A percentile compares a stretch with the other conserved stretches of the same genome.
Evolutionary conservation across 352 stramenopile genomes (phyloP).

Genomic region (Achlya hypogyna): DNA sequence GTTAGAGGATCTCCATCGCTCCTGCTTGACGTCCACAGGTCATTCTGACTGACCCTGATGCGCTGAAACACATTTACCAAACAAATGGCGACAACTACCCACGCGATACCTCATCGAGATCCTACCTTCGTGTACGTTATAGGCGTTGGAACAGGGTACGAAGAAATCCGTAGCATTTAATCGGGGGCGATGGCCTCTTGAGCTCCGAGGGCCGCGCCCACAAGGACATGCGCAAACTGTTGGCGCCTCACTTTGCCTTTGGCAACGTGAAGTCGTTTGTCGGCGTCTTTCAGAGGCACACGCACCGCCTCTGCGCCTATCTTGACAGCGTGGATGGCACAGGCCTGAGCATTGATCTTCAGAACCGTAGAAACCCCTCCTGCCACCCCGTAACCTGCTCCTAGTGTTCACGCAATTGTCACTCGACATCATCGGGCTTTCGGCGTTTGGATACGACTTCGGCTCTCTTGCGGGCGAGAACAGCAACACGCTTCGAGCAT

Average conservation of each 20-base stretch:
- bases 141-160: background rate
- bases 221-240: slow-evolving; percentile 5
- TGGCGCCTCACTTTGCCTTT: slow-evolving; percentile 19
- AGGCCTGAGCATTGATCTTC: too few relatives aligned
- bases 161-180: background rate
- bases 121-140: background rate
- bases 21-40: too few relatives aligned
- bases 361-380: background rate
- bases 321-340: background rate
- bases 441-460: slow-evolving; percentile 18
- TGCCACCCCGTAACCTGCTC: background rate
- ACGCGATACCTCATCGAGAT: background rate
- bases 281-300: background rate
- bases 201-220: background rate
- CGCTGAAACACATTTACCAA: slow-evolving; percentile 9
- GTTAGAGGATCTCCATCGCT: too few relatives aligned
- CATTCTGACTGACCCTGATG: slow-evolving; percentile 11
- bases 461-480: background rate
- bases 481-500: background rate
- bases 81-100: slow-evolving; percentile 17
- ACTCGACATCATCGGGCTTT: slow-evolving; percentile 16
- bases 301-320: background rate
- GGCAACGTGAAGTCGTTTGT: slow-evolving; percentile 3
- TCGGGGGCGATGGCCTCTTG: slow-evolving; percentile 10
- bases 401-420: slow-evolving; percentile 12